Conservation (phyloP, 192 early-diverging fungal species). For the Umbelopsis ramanniana region DNA sequence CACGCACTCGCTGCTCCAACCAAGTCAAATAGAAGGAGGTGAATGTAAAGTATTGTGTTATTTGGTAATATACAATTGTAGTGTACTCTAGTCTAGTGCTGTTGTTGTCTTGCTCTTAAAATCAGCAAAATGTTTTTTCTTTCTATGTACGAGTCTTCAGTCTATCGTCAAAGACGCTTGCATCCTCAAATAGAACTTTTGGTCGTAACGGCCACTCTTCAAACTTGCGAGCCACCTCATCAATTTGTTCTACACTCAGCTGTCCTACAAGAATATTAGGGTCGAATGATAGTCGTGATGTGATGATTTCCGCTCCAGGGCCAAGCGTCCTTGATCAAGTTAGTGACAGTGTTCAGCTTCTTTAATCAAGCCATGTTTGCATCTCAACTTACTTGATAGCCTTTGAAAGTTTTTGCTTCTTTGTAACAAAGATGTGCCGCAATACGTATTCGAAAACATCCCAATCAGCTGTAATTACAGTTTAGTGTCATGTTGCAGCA, state of each 20-base stretch:
- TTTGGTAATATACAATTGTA: background rate
- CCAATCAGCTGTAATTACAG: slow-evolving; percentile 35
- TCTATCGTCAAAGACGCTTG: slow-evolving; percentile 34
- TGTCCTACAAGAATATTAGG: slow-evolving; percentile 42
- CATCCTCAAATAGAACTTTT: slow-evolving; percentile 49
- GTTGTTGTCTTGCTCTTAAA: background rate
- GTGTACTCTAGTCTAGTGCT: background rate
- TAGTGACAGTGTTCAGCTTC: background rate
- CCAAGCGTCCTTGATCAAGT: slow-evolving; percentile 43
- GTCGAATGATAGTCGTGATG: slow-evolving; percentile 50
- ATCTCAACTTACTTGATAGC: slow-evolving; percentile 39
- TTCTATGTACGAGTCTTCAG: slow-evolving; percentile 20
- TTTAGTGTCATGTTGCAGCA: background rate
- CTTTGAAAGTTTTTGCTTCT: slow-evolving; percentile 31
- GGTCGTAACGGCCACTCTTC: slow-evolving; percentile 60
- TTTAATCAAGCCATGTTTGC: background rate
- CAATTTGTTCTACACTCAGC: slow-evolving; percentile 48
- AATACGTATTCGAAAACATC: slow-evolving; percentile 49
- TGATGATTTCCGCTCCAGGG: slow-evolving; percentile 57
- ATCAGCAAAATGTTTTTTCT: background rate
- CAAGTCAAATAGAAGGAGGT: slow-evolving; percentile 3
- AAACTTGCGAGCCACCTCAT: slow-evolving; percentile 55
- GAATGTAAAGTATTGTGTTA: slow-evolving; percentile 12
- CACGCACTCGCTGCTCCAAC: slow-evolving; percentile 69
- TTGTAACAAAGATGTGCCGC: slow-evolving; percentile 43